Evolutionary conservation across 495 filamentous ascomycete genomes (phyloP).

Genomic region (Talaromyces trachyspermus): DNA sequence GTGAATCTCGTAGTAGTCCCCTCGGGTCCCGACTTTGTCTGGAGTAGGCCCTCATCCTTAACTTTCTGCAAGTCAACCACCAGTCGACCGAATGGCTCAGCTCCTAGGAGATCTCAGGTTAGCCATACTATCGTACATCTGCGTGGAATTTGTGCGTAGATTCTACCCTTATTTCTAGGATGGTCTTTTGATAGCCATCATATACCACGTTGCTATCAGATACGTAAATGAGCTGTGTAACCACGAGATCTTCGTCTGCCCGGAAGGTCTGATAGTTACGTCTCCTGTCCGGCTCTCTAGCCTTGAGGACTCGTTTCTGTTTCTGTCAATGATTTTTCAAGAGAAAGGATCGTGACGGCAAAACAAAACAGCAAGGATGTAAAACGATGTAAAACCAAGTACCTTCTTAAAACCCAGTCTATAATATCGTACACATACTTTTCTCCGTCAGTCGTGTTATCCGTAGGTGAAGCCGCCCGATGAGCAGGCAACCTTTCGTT

Average conservation of each 20-base stretch:
- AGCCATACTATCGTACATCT: not conserved
- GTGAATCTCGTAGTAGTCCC: constrained; percentile 6
- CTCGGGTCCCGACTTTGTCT: not conserved
- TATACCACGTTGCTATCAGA: not conserved
- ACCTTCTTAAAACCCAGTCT: constrained; percentile 11
- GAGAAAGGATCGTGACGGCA: not conserved
- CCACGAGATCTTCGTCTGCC: not conserved
- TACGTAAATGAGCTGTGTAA: constrained; percentile 5
- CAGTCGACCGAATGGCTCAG: constrained; percentile 2
- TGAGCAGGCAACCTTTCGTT: not conserved
- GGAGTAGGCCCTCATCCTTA: not conserved
- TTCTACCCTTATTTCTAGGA: constrained; percentile 3
- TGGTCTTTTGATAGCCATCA: not conserved
- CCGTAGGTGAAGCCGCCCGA: not conserved
- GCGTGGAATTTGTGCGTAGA: not conserved
- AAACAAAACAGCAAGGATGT: not conserved
- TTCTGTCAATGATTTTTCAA: not conserved
- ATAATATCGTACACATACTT: not conserved
- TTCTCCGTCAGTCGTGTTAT: not conserved
- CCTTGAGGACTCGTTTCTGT: not conserved
- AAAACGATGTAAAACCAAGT: not conserved
- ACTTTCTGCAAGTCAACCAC: constrained; percentile 6
- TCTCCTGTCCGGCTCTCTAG: not conserved
- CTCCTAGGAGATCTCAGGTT: not conserved
- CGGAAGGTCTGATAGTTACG: not conserved